phyloP scores from a whole-genome alignment of 192 early-diverging fungal species.

The Umbelopsis ramanniana region DNA sequence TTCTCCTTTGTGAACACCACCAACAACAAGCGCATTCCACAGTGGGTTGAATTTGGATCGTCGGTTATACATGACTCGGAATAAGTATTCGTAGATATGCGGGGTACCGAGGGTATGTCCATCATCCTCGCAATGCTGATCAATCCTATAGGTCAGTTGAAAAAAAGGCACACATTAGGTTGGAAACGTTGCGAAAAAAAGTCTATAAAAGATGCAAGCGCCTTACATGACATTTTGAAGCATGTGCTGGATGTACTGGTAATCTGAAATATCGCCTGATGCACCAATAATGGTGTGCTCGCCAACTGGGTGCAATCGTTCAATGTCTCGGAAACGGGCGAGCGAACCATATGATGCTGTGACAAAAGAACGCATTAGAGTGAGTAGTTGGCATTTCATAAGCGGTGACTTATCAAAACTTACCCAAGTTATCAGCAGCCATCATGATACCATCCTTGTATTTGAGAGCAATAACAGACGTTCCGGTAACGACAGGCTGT shows the following conservation, averaged over 20 bases:
- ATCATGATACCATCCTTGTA: conserved; percentile 98
- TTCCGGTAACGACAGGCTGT: conserved; percentile 89
- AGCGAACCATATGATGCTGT: conserved; percentile 92
- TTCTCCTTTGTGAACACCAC: conserved; percentile 80
- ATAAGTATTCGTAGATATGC: conserved; percentile 91
- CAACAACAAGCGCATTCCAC: conserved; percentile 95
- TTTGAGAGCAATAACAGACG: conserved; percentile 91
- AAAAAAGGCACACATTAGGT: too few species aligned
- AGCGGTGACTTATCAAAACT: not conserved
- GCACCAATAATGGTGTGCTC: conserved; percentile 88
- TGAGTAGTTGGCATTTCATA: too few species aligned
- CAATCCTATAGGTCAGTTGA: conserved; percentile 57
- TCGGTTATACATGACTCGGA: conserved; percentile 89
- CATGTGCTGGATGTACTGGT: conserved; percentile 88
- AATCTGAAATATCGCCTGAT: conserved; percentile 94
- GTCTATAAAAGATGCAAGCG: too few species aligned
- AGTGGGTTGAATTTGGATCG: conserved; percentile 90
- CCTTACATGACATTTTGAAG: conserved; percentile 76
- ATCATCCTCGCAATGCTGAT: conserved; percentile 89
- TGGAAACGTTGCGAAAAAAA: too few species aligned
- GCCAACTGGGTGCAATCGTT: conserved; percentile 81
- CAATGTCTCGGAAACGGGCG: conserved; percentile 89
- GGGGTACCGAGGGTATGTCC: conserved; percentile 83
- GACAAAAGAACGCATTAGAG: conserved; percentile 5
- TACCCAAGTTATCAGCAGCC: conserved; percentile 90